Base-by-base conservation (phyloP, 2,329 filamentous ascomycete genomes). In the Penicillium sp. region DNA sequence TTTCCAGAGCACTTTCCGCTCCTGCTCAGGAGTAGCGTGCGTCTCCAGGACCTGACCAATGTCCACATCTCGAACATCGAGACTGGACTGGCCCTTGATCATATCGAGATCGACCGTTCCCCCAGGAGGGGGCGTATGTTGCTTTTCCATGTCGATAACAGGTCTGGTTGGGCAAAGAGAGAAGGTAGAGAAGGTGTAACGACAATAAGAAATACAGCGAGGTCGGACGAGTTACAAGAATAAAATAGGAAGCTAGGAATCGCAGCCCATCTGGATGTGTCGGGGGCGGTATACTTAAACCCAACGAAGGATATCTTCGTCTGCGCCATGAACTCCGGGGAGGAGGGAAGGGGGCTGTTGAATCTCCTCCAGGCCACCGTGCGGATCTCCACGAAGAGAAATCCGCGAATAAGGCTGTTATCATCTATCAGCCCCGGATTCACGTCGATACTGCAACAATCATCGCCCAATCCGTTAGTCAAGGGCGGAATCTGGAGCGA, bases 11-110 rank as follows among this genome's bases (percentile, higher is more conserved):
- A 72, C 69, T 25, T 65, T 69, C 37, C 63, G 59, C 25, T 71
- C 65, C 52, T 68, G 55, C 39, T 69, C 54, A n/a, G 69, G 69
- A 3, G 63, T 70, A 5, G 61, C 49, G 41, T 64, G 50, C 17
- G 67, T 64, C 41, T 67, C 68, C 11, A 72, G 52, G 8, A 72
- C 65, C 41, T 70, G 62, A 0, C 70, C 70, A 37, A 73, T 43
- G 17, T 68, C 68, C 8, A 71, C 66, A 67, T 72, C 71, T 10
- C 63, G 68, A 37, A 60, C 54, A 22, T 57, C 48, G 14, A 62
- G 57, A 5, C 34, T 50, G 4, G 55, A 47, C 17, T 61, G 54
- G 8, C 60, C 48, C 15, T 68, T 62, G 37, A 66, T 42, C n/a
- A 68, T 64, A 5, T 65, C 64, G 22, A 69, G n/a, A 37, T 63